phyloP scores from a whole-genome alignment of 2,329 filamentous ascomycete genomes.

The Fusarium brachygibbosum region DNA sequence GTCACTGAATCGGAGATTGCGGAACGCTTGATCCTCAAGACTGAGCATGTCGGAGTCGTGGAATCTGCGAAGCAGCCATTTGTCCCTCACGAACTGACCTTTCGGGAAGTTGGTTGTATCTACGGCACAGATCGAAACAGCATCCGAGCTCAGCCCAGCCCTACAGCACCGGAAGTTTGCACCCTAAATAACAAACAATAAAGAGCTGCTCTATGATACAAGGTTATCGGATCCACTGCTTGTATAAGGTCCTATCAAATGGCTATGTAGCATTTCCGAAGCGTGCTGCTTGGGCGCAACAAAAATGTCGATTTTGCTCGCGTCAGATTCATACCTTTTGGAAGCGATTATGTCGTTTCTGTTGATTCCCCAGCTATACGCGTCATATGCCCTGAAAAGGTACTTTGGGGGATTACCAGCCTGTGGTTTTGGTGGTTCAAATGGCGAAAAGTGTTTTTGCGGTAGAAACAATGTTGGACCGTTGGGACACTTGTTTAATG shows the following conservation, averaged over 20 bases:
- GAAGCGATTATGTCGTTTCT: not conserved
- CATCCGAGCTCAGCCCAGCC: no score
- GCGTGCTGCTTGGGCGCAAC: fast-evolving
- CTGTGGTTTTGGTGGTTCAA: no score
- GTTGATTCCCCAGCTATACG: not conserved
- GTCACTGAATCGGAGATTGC: fast-evolving
- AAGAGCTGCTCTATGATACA: not conserved
- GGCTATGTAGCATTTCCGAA: fast-evolving
- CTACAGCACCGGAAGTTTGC: not conserved
- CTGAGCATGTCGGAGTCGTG: no score
- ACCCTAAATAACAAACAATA: not conserved
- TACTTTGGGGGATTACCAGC: not conserved
- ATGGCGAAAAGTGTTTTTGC: no score
- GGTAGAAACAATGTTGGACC: not conserved
- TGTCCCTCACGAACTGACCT: not conserved
- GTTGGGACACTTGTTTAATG: not conserved
- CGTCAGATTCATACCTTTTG: fast-evolving
- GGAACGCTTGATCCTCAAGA: not conserved
- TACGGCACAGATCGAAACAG: not conserved
- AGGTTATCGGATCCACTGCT: not conserved
- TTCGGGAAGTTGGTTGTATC: not conserved
- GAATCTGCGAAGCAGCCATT: fast-evolving
- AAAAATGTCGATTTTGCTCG: fast-evolving
- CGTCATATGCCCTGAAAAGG: not conserved
- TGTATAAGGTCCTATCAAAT: fast-evolving